A percentile compares a stretch with the other conserved stretches of the same genome.
Evolutionary conservation across 345 rosid species (phyloP).

Genomic region (Limnanthes douglasii): DNA sequence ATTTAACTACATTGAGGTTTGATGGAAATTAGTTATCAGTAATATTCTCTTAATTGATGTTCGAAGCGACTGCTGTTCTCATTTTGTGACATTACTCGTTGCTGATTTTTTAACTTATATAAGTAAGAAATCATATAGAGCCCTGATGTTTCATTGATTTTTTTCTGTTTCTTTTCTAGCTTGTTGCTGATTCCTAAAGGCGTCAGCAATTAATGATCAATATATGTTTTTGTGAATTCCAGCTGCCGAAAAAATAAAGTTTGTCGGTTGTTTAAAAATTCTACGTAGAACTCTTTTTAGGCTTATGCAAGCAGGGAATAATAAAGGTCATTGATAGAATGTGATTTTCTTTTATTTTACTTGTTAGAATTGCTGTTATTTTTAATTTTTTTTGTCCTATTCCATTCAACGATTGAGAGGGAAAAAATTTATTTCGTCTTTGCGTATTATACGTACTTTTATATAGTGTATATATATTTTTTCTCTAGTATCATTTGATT

Average conservation of each 20-base stretch:
- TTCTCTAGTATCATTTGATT: not conserved
- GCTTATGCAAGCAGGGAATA: not conserved
- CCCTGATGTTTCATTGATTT: not conserved
- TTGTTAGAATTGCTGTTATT: too few species aligned
- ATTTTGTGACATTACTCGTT: too few species aligned
- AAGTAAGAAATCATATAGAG: not conserved
- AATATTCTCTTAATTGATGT: too few species aligned
- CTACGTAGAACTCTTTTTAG: not conserved
- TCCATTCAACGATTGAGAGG: not conserved
- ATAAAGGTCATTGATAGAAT: too few species aligned
- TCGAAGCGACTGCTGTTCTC: too few species aligned
- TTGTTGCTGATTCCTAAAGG: not conserved
- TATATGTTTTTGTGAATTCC: too few species aligned
- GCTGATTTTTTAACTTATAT: not conserved
- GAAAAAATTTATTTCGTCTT: not conserved
- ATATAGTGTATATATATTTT: too few species aligned
- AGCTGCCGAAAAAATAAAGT: too few species aligned
- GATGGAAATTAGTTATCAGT: conserved; percentile 18
- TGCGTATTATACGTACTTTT: too few species aligned
- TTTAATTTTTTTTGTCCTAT: too few species aligned
- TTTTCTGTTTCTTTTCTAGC: not conserved
- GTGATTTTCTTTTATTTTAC: too few species aligned
- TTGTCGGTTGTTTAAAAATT: not conserved
- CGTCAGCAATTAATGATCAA: too few species aligned
- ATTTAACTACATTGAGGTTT: conserved; percentile 49